phyloP scores from a whole-genome alignment of 140 eudicot species.

The Ambrosia hybrid region DNA sequence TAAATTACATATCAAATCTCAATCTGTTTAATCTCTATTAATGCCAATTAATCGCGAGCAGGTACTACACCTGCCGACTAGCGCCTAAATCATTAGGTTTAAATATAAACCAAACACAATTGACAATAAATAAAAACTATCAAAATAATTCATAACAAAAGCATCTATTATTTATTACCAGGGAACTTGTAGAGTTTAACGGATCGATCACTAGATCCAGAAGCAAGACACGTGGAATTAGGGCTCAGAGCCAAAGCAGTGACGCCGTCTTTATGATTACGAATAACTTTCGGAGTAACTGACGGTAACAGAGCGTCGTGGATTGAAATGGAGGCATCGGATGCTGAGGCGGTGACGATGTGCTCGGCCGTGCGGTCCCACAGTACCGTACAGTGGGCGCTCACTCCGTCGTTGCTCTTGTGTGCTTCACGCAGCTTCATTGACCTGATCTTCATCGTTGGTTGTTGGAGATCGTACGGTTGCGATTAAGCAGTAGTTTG shows the following conservation, averaged over 20 bases:
- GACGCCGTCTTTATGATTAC: slow-evolving; percentile 87
- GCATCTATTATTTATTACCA: slow-evolving; percentile 28
- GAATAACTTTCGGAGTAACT: slow-evolving; percentile 42
- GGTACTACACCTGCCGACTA: no score
- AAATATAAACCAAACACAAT: no score
- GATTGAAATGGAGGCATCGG: slow-evolving; percentile 65
- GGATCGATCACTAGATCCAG: slow-evolving; percentile 81
- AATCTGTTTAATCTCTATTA: no score
- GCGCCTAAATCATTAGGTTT: no score
- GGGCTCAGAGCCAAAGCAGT: slow-evolving; percentile 83
- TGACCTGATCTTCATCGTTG: slow-evolving; percentile 73
- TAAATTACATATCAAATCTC: no score
- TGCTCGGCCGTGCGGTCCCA: slow-evolving; percentile 63
- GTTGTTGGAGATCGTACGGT: slow-evolving; percentile 17
- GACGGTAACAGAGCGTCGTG: slow-evolving; percentile 65
- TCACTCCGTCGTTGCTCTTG: slow-evolving; percentile 52
- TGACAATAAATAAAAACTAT: no score
- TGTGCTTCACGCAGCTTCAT: slow-evolving; percentile 94
- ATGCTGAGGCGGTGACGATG: slow-evolving; percentile 80
- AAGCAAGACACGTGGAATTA: slow-evolving; percentile 91
- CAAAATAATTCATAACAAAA: no score
- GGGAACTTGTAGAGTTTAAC: slow-evolving; percentile 94
- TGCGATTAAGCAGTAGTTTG: not conserved
- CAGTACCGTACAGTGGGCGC: slow-evolving; percentile 58
- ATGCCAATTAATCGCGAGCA: no score